phyloP scores from a whole-genome alignment of 2,329 filamentous ascomycete species.

The Pseudogymnoascus sp. region DNA sequence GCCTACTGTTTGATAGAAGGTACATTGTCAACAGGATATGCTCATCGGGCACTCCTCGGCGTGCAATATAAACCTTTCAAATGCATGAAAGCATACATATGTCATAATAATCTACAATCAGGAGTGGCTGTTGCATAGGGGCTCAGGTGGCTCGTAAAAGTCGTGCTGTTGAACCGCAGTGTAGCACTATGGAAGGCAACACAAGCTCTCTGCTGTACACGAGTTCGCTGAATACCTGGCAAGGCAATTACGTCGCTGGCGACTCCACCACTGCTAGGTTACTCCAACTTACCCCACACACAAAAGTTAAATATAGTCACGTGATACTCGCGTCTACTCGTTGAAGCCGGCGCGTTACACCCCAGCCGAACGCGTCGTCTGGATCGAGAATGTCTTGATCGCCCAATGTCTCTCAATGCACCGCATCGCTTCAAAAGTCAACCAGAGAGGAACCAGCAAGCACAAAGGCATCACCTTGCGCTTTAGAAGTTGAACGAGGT shows the following conservation, averaged over 20 bases:
- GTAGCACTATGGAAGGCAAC: not conserved
- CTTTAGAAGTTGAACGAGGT: not conserved
- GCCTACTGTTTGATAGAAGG: not conserved
- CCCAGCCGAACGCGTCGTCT: not conserved
- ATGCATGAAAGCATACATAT: not conserved
- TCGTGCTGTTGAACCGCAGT: not conserved
- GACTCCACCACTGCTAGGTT: not conserved
- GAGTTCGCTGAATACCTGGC: not conserved
- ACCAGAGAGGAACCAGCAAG: not conserved
- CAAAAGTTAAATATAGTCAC: not conserved
- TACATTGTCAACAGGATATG: slow-evolving; percentile 3
- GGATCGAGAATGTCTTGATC: not conserved
- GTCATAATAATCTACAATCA: not conserved
- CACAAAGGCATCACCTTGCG: not conserved
- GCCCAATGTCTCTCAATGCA: not conserved
- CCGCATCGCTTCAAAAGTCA: not conserved
- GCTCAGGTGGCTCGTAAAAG: not conserved
- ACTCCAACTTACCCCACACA: slow-evolving; percentile 7
- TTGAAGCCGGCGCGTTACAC: not conserved
- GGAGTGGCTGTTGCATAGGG: not conserved
- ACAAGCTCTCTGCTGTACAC: not conserved
- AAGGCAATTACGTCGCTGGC: not conserved
- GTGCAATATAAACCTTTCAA: not conserved
- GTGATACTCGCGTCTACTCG: not conserved
- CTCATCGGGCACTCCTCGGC: slow-evolving; percentile 2